Conservation (phyloP, 768 basidiomycete genomes). For the Podaxis sp. region DNA sequence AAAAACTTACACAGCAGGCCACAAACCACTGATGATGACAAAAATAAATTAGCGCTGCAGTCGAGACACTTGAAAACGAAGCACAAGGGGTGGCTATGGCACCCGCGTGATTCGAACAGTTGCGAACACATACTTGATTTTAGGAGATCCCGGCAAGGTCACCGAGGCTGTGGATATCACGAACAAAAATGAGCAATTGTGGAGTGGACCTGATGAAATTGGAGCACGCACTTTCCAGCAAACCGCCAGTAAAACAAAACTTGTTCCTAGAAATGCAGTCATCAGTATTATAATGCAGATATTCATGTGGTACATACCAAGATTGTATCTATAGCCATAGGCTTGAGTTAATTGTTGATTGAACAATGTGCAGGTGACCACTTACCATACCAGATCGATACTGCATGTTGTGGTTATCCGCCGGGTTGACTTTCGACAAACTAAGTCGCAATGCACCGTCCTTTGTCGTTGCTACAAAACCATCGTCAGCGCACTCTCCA, state of each 20-base stretch:
- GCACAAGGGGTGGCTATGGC: not conserved
- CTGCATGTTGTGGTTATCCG: slow-evolving; percentile 62
- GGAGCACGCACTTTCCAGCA: slow-evolving; percentile 46
- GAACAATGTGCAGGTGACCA: not conserved
- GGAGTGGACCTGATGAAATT: not conserved
- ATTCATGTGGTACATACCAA: slow-evolving; percentile 22
- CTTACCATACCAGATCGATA: slow-evolving; percentile 56
- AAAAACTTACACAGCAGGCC: slow-evolving; percentile 35
- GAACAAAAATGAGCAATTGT: not conserved
- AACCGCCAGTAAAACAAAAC: slow-evolving; percentile 81
- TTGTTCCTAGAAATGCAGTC: slow-evolving; percentile 33
- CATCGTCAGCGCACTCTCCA: not conserved
- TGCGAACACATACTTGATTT: slow-evolving; percentile 21
- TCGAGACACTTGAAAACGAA: not conserved
- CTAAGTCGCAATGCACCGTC: slow-evolving; percentile 72
- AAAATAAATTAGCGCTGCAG: not conserved
- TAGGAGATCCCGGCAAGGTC: slow-evolving; percentile 25
- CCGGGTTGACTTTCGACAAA: slow-evolving; percentile 47
- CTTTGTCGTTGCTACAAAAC: slow-evolving; percentile 52
- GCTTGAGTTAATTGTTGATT: not conserved
- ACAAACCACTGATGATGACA: slow-evolving; percentile 24
- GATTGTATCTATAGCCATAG: slow-evolving; percentile 29
- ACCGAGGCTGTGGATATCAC: slow-evolving; percentile 22
- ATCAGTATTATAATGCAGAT: not conserved
- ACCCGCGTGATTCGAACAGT: not conserved